Evolutionary conservation across 176 grass and related monocot species (phyloP).

Genomic region (Avena insularis): DNA sequence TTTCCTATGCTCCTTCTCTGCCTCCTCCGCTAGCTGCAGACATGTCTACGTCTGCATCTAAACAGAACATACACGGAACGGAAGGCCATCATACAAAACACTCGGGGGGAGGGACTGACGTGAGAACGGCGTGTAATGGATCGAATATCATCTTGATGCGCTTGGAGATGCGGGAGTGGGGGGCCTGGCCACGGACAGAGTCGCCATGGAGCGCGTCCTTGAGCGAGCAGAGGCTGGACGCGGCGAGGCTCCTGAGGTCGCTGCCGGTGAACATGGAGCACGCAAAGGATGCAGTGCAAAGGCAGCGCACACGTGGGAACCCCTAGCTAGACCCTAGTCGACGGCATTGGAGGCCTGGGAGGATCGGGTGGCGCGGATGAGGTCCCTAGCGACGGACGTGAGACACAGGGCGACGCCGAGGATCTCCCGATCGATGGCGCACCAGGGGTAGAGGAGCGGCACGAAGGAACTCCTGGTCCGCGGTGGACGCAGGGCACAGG

Average conservation of each 20-base stretch:
- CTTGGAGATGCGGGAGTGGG: conserved; percentile 60
- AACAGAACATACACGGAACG: neutral
- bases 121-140: neutral
- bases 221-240: conserved; percentile 21
- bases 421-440: too few species aligned
- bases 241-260: conserved; percentile 51
- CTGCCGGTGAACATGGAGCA: conserved; percentile 21
- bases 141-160: conserved; percentile 51
- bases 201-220: conserved; percentile 47
- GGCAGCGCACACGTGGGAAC: too few species aligned
- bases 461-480: too few species aligned
- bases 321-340: too few species aligned
- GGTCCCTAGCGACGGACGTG: too few species aligned
- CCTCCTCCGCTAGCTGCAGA: conserved; percentile 48
- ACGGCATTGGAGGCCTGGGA: too few species aligned
- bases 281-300: neutral
- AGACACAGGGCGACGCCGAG: too few species aligned
- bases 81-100: neutral
- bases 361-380: too few species aligned
- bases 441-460: too few species aligned
- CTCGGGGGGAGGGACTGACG: neutral
- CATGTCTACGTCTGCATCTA: conserved; percentile 65
- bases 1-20: conserved; percentile 46
- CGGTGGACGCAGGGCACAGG: too few species aligned
- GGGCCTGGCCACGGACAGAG: conserved; percentile 36